These are phyloP conservation scores for Orbilia javanica DNA, from an alignment of 2,329 filamentous ascomycete species.

Conservation along the genomic window DNA sequence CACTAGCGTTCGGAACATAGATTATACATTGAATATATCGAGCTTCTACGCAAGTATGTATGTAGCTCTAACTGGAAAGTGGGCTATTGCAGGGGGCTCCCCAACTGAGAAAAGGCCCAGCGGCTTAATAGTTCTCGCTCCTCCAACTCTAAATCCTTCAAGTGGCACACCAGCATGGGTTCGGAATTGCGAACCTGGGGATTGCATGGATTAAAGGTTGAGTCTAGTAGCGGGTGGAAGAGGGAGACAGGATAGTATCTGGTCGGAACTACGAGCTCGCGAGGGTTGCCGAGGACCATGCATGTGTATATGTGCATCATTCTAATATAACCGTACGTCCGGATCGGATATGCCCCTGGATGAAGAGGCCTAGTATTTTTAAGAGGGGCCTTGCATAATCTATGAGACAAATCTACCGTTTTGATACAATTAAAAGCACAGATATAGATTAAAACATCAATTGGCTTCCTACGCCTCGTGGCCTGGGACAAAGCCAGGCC, in stretches of 20 bases:
- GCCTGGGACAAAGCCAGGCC: background rate
- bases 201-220: slow-evolving; percentile 11
- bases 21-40: background rate
- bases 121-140: background rate
- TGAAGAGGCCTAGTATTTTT: background rate
- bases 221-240: background rate
- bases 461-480: background rate
- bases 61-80: background rate
- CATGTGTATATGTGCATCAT: background rate
- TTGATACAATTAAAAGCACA: too few relatives aligned
- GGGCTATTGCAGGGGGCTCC: slow-evolving; percentile 10
- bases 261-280: background rate
- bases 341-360: background rate
- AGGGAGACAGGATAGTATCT: background rate
- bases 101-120: slow-evolving; percentile 1
- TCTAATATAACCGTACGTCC: background rate
- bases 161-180: background rate
- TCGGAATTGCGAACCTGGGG: background rate
- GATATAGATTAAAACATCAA: background rate
- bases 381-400: background rate
- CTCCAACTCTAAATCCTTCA: slow-evolving; percentile 10
- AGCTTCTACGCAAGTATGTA: background rate
- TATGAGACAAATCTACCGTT: background rate
- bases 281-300: background rate
- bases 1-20: background rate